Evolutionary conservation across 371 early-diverging fungal genomes (phyloP), one percentile per base, ranked within the genome.

Genomic region (Rhizopus delemar): DNA sequence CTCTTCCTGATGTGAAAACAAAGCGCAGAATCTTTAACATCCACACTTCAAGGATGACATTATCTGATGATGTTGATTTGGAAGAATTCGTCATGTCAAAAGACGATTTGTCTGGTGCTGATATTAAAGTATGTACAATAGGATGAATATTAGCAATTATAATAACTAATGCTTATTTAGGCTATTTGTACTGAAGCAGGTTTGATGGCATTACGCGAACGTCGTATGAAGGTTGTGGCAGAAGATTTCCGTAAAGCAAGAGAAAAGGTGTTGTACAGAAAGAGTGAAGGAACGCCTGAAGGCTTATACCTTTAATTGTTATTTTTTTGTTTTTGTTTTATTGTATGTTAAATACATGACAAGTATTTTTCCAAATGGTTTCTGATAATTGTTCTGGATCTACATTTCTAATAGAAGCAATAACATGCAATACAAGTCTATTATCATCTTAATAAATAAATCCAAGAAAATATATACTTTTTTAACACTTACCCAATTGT

Each of bases 131-230:
- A 70, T 51, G n/a, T 35, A 51, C 9, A 22, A 9, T 2, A 46
- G 3, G 22, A 46, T 29, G 53, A 31, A 31, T 8, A 41, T 15
- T 29, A 12, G 12, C 31, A 29, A 3, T 52, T 2, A 32, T 51
- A 48, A 2, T 13, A 13, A 33, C 29, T 48, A 8, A 36, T 36
- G 2, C 39, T 12, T 41, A 50, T 43, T 46, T 66, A 89, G 86
- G 99, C 99, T 54, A 96, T 99, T 52, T 99, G 99, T 83, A 99
- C 99, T 8, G 99, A 99, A 74, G 94, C 99, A 32, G 99, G 99
- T 59, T 83, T 99, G 75, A 75, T 98, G 69, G 99, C 99, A 15
- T 78, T 99, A 52, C 91, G 99, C 62, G 99, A 99, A 79, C 93
- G 99, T 66, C 88, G 99, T 69, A 99, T 97, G 95, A 94, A 94